Base-by-base conservation (phyloP, 441 rosid genomes). In the Euphorbia schlechtendalii region DNA sequence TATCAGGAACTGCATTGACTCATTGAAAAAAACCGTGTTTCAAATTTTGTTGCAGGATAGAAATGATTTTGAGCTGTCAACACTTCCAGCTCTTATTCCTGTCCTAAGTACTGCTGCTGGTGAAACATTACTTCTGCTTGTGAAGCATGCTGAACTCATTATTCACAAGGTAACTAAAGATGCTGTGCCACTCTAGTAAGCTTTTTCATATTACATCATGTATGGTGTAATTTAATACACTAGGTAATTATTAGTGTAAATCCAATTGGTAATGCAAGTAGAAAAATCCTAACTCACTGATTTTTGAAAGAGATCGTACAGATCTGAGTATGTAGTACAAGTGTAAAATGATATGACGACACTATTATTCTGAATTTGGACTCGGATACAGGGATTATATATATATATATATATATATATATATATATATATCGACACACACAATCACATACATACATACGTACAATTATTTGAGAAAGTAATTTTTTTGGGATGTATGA, bases 1-100 rank as follows among this genome's bases (percentile, higher is more conserved):
- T 45, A 8, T 25, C 5, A 61, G 27, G 53, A 45, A 45, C 18
- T 61, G 65, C 32, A 58, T 9, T 59, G 27, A 10, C 12, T 14
- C 25, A 11, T 9, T 17, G 34, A 38, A 46, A 17, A 61, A 61
- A 52, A 21, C 2, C 4, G 5, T 25, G 58, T 54, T 61, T 66
- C 34, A 5, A 56, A 32, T 69, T 65, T 53, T 71, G 17, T 78
- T 73, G 79, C 76, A 93, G 97, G 99, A 85, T 66, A 90, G 81
- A 78, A 81, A 60, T 76, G 99, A 93, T 77, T 93, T 90, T 58
- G 95, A 86, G 84, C 81, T 86, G 63, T 81, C 81, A 61, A 93
- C 99, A 5, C 81, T 93, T 53, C 97, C 99, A 63, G 97, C 96
- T 76, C 96, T 90, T 56, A 77, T 86, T 70, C 99, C 99, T 67